A percentile compares a stretch with the other conserved stretches of the same genome.
Evolutionary conservation across 2,329 filamentous ascomycete species (phyloP).

Genomic region (Cryphonectria radicalis): DNA sequence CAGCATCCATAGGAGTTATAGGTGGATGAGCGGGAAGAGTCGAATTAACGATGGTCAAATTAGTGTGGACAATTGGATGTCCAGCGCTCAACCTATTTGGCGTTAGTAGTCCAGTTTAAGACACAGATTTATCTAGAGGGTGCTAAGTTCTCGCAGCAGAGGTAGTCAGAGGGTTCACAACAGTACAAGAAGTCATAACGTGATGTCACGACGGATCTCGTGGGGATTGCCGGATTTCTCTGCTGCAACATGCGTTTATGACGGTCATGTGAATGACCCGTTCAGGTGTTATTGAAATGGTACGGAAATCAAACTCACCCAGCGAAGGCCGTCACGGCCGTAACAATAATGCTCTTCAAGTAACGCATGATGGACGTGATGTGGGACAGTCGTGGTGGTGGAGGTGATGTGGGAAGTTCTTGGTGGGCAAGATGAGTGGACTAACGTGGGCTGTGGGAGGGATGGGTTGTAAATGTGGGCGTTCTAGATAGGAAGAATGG

Average conservation of each 20-base stretch:
- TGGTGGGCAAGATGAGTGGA: neutral
- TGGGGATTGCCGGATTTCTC: too few relatives aligned
- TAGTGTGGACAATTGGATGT: neutral
- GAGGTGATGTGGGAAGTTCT: neutral
- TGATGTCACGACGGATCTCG: too few relatives aligned
- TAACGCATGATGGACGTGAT: neutral
- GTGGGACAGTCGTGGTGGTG: neutral
- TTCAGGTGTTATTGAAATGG: too few relatives aligned
- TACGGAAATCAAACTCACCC: neutral
- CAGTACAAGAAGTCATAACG: too few relatives aligned
- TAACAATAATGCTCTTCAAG: neutral
- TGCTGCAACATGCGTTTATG: too few relatives aligned
- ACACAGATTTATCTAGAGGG: too few relatives aligned
- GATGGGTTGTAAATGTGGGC: neutral
- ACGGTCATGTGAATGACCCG: too few relatives aligned
- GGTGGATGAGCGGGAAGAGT: neutral
- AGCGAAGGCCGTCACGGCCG: neutral
- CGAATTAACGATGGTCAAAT: neutral
- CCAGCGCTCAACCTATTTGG: neutral
- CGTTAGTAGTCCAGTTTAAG: neutral
- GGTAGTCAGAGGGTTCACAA: too few relatives aligned
- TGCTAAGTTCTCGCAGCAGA: neutral
- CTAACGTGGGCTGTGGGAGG: neutral
- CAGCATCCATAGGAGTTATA: neutral
- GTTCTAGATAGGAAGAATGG: neutral